Evolutionary conservation across 1,139 yeast genomes (phyloP).

Genomic region (Debaryomyces sp.): DNA sequence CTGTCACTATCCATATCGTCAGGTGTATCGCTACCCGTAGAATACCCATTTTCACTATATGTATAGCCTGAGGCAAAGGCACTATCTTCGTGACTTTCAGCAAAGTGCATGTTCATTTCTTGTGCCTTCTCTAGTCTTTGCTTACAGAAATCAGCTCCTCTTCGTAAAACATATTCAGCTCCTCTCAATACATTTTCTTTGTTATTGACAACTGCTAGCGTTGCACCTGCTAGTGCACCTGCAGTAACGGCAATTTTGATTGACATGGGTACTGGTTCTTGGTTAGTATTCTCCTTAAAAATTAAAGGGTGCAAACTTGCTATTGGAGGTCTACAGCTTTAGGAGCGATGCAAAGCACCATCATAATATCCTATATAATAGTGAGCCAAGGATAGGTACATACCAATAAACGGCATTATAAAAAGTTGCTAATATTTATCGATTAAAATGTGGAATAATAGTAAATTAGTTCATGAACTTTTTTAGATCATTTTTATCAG

Average conservation of each 20-base stretch:
- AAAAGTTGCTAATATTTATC: background rate
- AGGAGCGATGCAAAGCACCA: background rate
- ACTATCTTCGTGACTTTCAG: conserved; percentile 30
- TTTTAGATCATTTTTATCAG: background rate
- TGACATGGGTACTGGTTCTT: conserved; percentile 37
- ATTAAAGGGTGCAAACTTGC: background rate
- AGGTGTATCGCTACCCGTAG: conserved; percentile 13
- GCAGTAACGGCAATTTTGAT: conserved; percentile 41
- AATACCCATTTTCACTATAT: background rate
- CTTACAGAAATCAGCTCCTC: conserved; percentile 40
- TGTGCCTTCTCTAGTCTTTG: conserved; percentile 27
- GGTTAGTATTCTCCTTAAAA: conserved; percentile 6
- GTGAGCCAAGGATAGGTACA: background rate
- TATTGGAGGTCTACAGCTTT: background rate
- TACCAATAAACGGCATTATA: conserved; percentile 13
- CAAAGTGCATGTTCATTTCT: conserved; percentile 25
- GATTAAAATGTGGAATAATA: background rate
- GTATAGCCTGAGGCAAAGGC: conserved; percentile 16
- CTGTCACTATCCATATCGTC: conserved; percentile 11
- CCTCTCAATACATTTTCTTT: conserved; percentile 35
- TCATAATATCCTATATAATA: background rate
- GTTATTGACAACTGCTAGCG: conserved; percentile 38
- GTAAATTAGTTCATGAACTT: background rate
- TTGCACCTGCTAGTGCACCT: conserved; percentile 45
- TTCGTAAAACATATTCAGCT: conserved; percentile 35